These are phyloP conservation scores for Artemisia argyi DNA, from an alignment of 129 eudicot genomes.

Conservation along the genomic window DNA sequence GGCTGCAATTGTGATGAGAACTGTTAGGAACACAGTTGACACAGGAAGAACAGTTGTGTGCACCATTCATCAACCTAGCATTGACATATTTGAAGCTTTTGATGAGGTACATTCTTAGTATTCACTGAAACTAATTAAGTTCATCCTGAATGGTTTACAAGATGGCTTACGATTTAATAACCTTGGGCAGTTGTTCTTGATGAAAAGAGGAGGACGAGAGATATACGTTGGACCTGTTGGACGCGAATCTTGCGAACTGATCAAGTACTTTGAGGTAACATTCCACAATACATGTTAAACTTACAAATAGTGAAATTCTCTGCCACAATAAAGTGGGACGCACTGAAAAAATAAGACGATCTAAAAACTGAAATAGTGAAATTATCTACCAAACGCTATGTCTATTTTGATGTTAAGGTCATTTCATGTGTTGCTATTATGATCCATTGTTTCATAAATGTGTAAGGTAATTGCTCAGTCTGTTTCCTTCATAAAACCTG, in stretches of 20 bases:
- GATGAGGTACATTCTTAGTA: slow-evolving; percentile 43
- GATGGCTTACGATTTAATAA: background rate
- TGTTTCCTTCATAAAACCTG: background rate
- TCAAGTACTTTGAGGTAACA: slow-evolving; percentile 71
- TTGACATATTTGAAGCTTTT: slow-evolving; percentile 64
- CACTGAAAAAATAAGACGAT: no score
- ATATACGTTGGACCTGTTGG: slow-evolving; percentile 85
- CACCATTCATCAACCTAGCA: slow-evolving; percentile 71
- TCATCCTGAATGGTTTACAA: background rate
- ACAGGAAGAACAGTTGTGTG: slow-evolving; percentile 67
- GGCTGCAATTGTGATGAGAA: slow-evolving; percentile 66
- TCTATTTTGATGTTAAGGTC: no score
- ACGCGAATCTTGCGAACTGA: slow-evolving; percentile 58
- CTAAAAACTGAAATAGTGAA: background rate
- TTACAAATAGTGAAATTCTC: background rate
- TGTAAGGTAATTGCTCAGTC: background rate
- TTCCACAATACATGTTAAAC: background rate
- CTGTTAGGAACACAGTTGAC: slow-evolving; percentile 59
- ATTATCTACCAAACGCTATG: background rate
- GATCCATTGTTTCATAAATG: background rate
- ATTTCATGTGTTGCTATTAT: background rate
- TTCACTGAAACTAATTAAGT: background rate
- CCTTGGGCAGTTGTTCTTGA: slow-evolving; percentile 57
- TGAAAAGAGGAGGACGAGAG: slow-evolving; percentile 87
- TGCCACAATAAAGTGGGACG: no score